Conservation (phyloP, 1,284 basidiomycete species). For the Phlebopus sp. region DNA sequence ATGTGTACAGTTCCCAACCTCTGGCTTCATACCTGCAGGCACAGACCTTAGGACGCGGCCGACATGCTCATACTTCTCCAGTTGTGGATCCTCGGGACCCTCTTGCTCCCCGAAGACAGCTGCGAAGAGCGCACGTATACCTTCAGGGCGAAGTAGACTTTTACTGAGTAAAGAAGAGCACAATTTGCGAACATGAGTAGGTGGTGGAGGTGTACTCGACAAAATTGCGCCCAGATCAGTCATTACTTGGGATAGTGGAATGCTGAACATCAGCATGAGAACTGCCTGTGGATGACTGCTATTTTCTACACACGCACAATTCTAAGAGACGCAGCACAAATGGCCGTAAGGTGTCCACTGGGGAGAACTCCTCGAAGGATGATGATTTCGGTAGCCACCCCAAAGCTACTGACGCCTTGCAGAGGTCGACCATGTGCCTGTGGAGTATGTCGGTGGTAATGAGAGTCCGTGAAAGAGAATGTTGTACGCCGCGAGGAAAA, state of each 20-base stretch:
- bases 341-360: constrained; percentile 41
- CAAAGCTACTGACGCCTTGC: constrained; percentile 56
- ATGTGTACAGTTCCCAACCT: constrained; percentile 40
- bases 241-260: constrained; percentile 64
- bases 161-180: constrained; percentile 61
- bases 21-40: constrained; percentile 49
- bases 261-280: constrained; percentile 36
- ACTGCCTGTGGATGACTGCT: constrained; percentile 6
- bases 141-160: constrained; percentile 65
- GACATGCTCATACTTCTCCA: constrained; percentile 69
- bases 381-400: constrained; percentile 67
- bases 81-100: constrained; percentile 40
- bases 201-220: constrained; percentile 41
- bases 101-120: constrained; percentile 67
- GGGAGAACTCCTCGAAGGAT: constrained; percentile 39
- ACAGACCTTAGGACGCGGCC: constrained; percentile 54
- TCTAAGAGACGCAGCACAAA: constrained; percentile 54
- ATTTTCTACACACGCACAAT: constrained; percentile 44
- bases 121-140: constrained; percentile 62
- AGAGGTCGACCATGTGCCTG: constrained; percentile 53
- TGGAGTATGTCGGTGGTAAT: constrained; percentile 62
- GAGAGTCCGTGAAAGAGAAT: constrained; percentile 48
- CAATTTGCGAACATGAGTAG: constrained; percentile 51
- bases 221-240: constrained; percentile 57
- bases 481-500: constrained; percentile 48